phyloP scores from a whole-genome alignment of 23 red algal species.

The Chondrus crispus region DNA sequence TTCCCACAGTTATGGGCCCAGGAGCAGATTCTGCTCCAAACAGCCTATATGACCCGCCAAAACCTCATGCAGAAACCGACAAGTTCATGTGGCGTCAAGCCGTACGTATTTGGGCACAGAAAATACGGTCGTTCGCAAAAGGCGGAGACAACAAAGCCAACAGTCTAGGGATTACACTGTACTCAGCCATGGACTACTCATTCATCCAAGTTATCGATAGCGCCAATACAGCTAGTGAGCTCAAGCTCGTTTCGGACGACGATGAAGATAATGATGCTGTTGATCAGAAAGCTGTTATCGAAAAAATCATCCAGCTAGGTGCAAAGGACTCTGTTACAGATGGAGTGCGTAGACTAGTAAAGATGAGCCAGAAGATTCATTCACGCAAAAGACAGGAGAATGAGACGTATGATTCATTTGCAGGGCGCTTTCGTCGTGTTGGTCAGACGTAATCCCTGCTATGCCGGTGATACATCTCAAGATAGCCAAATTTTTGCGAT shows the following conservation, averaged over 20 bases:
- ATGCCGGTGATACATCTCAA: neutral
- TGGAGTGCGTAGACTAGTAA: neutral
- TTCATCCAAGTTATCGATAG: neutral
- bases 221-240: neutral
- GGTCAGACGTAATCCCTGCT: neutral
- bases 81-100: neutral
- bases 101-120: neutral
- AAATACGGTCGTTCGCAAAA: neutral
- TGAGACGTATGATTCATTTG: neutral
- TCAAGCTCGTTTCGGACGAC: neutral
- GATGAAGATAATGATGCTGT: neutral
- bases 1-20: neutral
- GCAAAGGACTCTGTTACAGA: neutral
- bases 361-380: neutral
- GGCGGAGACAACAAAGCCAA: neutral
- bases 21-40: neutral
- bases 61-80: neutral
- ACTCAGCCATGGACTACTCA: neutral
- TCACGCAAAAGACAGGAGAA: neutral
- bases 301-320: neutral
- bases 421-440: neutral
- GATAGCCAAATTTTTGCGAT: neutral
- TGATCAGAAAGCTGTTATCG: neutral
- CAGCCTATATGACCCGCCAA: neutral
- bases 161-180: neutral